A percentile compares a stretch with the other conserved stretches of the same genome.
phyloP scores from a whole-genome alignment of 306 rosid genomes.

The Psophocarpus tetragonolobus region DNA sequence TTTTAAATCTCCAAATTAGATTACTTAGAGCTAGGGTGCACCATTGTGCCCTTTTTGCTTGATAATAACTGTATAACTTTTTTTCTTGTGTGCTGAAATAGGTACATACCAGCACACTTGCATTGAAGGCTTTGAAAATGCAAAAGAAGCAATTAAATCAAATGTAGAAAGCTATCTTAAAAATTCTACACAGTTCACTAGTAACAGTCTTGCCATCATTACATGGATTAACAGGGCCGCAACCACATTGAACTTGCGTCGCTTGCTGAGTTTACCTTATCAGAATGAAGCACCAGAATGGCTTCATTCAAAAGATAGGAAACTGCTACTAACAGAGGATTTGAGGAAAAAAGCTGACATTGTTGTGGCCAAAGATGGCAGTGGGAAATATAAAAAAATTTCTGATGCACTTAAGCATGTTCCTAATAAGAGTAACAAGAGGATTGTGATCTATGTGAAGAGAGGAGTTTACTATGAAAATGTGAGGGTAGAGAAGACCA shows the following conservation, averaged over 20 bases:
- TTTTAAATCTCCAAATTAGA: neutral
- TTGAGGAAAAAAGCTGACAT: conserved; percentile 37
- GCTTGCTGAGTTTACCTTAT: conserved; percentile 27
- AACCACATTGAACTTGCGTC: conserved; percentile 32
- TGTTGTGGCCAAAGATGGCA: conserved; percentile 60
- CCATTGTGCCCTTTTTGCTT: neutral
- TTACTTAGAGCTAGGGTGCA: neutral
- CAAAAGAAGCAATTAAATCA: conserved; percentile 21
- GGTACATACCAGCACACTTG: conserved; percentile 75
- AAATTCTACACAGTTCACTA: conserved; percentile 62
- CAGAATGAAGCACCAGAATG: conserved; percentile 29
- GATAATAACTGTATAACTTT: neutral
- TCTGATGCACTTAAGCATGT: conserved; percentile 62
- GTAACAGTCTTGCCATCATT: conserved; percentile 79
- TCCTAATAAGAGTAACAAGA: conserved; percentile 48
- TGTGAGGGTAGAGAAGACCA: conserved; percentile 58
- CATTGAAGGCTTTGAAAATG: conserved; percentile 57
- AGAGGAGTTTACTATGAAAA: conserved; percentile 66
- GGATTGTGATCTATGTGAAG: conserved; percentile 68
- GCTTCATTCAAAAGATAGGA: conserved; percentile 39
- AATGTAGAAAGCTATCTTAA: conserved; percentile 40
- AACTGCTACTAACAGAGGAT: conserved; percentile 19
- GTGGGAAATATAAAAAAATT: conserved; percentile 59
- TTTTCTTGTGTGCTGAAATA: conserved; percentile 25
- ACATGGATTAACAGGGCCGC: conserved; percentile 49